A percentile compares a stretch with the other conserved stretches of the same genome.
Conservation (phyloP, 2,329 filamentous ascomycete genomes). For the Ploettnerulaceae sp. region DNA sequence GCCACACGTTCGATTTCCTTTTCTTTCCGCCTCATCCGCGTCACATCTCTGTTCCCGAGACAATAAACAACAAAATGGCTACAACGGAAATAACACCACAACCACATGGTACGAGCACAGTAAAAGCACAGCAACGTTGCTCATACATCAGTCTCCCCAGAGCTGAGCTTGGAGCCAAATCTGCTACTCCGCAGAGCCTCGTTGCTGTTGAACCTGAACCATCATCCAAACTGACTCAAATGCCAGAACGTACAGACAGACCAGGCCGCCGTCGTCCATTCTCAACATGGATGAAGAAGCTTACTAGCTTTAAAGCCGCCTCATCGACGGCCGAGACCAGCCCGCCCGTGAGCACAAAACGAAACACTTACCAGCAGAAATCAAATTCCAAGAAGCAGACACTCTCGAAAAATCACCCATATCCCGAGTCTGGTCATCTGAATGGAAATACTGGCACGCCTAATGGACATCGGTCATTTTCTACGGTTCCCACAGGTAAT, state of each 20-base stretch:
- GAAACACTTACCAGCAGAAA: conserved; percentile 40
- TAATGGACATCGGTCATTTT: conserved; percentile 50
- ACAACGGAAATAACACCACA: conserved; percentile 37
- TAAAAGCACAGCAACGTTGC: conserved; percentile 1
- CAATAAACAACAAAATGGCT: conserved; percentile 33
- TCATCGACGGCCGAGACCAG: conserved; percentile 55
- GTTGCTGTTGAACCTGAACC: conserved; percentile 2
- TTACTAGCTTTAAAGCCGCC: conserved; percentile 74
- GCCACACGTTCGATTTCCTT: too few relatives aligned
- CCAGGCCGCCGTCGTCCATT: conserved; percentile 75
- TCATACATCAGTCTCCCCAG: conserved; percentile 8
- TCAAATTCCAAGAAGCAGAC: conserved; percentile 51
- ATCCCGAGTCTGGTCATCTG: conserved; percentile 71
- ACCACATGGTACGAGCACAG: conserved; percentile 40
- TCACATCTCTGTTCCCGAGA: conserved; percentile 1
- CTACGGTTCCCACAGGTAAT: conserved; percentile 49
- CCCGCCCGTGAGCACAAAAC: conserved; percentile 39
- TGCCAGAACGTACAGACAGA: conserved; percentile 59
- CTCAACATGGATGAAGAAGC: conserved; percentile 88
- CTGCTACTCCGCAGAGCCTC: background rate
- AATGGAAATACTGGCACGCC: conserved; percentile 32
- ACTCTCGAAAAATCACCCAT: conserved; percentile 61
- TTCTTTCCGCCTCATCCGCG: background rate
- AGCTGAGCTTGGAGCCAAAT: conserved; percentile 6
- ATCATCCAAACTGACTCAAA: conserved; percentile 23